A percentile compares a stretch with the other conserved stretches of the same genome.
These are phyloP conservation scores for Mycena polygramma DNA, from an alignment of 768 basidiomycete genomes.

Conservation along the genomic window DNA sequence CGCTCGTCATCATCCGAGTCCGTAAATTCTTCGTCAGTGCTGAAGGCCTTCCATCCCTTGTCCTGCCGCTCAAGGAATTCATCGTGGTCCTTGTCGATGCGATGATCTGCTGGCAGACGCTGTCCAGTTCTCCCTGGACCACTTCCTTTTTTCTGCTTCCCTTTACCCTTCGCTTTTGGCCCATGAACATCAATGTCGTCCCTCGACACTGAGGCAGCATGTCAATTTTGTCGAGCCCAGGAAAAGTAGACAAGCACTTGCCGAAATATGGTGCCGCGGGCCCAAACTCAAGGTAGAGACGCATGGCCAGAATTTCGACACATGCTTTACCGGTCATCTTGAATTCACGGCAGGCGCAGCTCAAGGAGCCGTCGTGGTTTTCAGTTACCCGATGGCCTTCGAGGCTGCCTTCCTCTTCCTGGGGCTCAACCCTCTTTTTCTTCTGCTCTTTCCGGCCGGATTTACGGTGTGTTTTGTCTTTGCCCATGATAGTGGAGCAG, in stretches of 20 bases:
- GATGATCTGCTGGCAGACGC: neutral
- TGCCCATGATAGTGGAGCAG: neutral
- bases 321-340: neutral
- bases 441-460: neutral
- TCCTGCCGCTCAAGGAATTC: neutral
- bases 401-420: neutral
- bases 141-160: neutral
- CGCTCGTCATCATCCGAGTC: neutral
- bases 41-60: neutral
- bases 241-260: neutral
- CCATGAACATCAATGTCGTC: neutral
- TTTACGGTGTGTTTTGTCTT: neutral
- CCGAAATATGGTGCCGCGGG: slow-evolving; percentile 9
- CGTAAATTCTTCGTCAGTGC: neutral
- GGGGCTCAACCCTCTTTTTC: neutral
- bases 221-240: neutral
- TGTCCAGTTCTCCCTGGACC: neutral
- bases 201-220: neutral
- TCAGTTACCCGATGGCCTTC: neutral
- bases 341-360: slow-evolving; percentile 5
- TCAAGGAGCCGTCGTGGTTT: neutral
- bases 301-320: slow-evolving; percentile 1
- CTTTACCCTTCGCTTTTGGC: neutral
- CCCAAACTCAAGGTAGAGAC: neutral
- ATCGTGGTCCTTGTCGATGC: neutral